Evolutionary conservation across 805 yeast species (phyloP).

Genomic region (Starmerella asiatica): DNA sequence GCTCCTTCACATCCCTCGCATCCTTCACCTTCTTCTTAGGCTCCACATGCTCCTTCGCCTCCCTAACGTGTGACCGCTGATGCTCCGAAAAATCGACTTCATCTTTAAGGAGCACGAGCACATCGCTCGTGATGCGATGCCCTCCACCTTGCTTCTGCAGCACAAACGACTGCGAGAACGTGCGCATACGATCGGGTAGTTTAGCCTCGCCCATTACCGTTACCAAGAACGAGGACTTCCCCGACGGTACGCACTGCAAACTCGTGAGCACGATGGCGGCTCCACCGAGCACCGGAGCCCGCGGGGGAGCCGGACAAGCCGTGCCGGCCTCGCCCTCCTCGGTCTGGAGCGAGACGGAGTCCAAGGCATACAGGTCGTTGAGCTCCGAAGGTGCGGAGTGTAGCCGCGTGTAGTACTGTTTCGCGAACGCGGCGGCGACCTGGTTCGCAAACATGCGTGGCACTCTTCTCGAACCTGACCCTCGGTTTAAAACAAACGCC

Average conservation of each 20-base stretch:
- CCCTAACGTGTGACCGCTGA: too few species aligned
- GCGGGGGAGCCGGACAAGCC: slow-evolving; percentile 23
- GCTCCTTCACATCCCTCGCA: too few species aligned
- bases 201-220: slow-evolving; percentile 33
- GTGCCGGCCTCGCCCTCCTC: slow-evolving; percentile 27
- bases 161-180: slow-evolving; percentile 32
- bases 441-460: slow-evolving; percentile 10
- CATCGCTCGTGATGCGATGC: slow-evolving; percentile 29
- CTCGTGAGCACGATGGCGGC: slow-evolving; percentile 29
- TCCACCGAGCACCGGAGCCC: slow-evolving; percentile 24
- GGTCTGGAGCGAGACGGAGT: slow-evolving; percentile 29
- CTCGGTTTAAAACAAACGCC: too few species aligned
- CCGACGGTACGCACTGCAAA: slow-evolving; percentile 28
- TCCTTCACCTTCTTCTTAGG: too few species aligned
- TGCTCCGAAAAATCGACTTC: background rate
- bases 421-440: slow-evolving; percentile 32
- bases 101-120: slow-evolving; percentile 26
- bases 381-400: slow-evolving; percentile 25
- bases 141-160: slow-evolving; percentile 23
- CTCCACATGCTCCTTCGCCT: too few species aligned
- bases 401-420: slow-evolving; percentile 29
- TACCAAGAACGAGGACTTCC: slow-evolving; percentile 27
- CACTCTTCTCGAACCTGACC: too few species aligned
- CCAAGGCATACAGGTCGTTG: slow-evolving; percentile 27
- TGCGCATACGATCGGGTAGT: slow-evolving; percentile 23